A percentile compares a stretch with the other conserved stretches of the same genome.
phyloP scores from a whole-genome alignment of 345 rosid species.

The Turnera subulata region DNA sequence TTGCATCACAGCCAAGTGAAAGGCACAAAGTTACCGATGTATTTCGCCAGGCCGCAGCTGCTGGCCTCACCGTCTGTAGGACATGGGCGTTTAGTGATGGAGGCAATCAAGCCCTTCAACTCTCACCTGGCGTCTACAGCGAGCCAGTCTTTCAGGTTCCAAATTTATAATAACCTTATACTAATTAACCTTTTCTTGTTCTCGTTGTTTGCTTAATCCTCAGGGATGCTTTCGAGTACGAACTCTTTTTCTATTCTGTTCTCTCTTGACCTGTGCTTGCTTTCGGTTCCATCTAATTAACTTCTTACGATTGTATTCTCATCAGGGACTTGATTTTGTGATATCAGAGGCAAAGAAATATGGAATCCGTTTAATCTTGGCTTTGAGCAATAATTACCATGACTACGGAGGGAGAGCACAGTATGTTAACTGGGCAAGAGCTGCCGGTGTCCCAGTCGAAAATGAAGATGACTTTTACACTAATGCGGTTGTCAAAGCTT shows the following conservation, averaged over 20 bases:
- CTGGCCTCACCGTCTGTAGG: constrained; percentile 39
- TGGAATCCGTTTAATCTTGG: constrained; percentile 34
- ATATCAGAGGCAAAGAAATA: constrained; percentile 37
- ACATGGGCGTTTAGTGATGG: constrained; percentile 56
- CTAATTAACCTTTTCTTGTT: no score
- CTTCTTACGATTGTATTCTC: neutral
- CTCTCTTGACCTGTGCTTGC: no score
- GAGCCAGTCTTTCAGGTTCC: constrained; percentile 41
- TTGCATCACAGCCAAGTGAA: constrained; percentile 24
- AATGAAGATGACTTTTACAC: constrained; percentile 43
- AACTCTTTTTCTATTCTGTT: no score
- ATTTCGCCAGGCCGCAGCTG: constrained; percentile 30
- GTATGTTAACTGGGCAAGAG: constrained; percentile 41
- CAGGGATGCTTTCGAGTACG: no score
- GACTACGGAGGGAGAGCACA: constrained; percentile 43
- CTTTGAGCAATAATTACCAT: constrained; percentile 33
- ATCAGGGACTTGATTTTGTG: constrained; percentile 49
- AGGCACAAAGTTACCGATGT: constrained; percentile 28
- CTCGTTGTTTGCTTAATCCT: no score
- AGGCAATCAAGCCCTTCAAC: constrained; percentile 34
- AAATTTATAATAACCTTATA: no score
- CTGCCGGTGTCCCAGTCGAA: constrained; percentile 21
- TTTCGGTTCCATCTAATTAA: neutral
- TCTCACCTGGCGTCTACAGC: constrained; percentile 35
- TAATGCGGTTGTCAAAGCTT: constrained; percentile 28